phyloP scores from a whole-genome alignment of 306 rosid species.

The Quercus ilex region DNA sequence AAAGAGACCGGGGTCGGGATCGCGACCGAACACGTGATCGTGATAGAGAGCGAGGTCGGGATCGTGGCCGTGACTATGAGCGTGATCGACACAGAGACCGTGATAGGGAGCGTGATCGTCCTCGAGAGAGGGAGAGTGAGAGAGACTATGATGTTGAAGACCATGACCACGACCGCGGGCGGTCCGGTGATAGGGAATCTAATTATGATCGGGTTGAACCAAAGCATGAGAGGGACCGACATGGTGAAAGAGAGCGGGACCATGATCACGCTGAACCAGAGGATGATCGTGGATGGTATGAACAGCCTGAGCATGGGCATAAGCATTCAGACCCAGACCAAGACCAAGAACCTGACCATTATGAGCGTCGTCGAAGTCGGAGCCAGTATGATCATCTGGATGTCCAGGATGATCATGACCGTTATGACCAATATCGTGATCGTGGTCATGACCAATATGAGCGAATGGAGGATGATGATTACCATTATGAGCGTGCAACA shows the following conservation, averaged over 20 bases:
- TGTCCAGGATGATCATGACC: constrained; percentile 49
- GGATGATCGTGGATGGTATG: constrained; percentile 68
- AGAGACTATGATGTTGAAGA: constrained; percentile 69
- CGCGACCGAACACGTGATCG: constrained; percentile 77
- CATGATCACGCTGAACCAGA: constrained; percentile 53
- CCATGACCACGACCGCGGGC: constrained; percentile 51
- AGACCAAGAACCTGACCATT: constrained; percentile 58
- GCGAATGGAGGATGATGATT: constrained; percentile 76
- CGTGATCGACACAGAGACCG: constrained; percentile 56
- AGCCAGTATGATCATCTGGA: constrained; percentile 60
- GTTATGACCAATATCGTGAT: constrained; percentile 61
- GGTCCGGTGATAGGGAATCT: constrained; percentile 62
- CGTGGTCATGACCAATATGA: constrained; percentile 35
- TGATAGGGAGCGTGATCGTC: constrained; percentile 52
- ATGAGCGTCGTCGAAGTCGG: constrained; percentile 52
- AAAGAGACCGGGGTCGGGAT: constrained; percentile 67
- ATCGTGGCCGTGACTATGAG: constrained; percentile 59
- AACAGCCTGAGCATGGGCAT: constrained; percentile 61
- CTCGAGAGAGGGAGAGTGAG: constrained; percentile 69
- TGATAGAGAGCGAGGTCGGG: constrained; percentile 55
- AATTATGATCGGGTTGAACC: constrained; percentile 67
- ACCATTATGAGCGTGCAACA: constrained; percentile 43
- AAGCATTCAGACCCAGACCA: constrained; percentile 62
- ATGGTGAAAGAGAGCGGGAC: constrained; percentile 53
- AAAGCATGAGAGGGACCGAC: constrained; percentile 70